These are phyloP conservation scores for Ganoderma sp. DNA, from an alignment of 1,284 basidiomycete species.

Conservation along the genomic window DNA sequence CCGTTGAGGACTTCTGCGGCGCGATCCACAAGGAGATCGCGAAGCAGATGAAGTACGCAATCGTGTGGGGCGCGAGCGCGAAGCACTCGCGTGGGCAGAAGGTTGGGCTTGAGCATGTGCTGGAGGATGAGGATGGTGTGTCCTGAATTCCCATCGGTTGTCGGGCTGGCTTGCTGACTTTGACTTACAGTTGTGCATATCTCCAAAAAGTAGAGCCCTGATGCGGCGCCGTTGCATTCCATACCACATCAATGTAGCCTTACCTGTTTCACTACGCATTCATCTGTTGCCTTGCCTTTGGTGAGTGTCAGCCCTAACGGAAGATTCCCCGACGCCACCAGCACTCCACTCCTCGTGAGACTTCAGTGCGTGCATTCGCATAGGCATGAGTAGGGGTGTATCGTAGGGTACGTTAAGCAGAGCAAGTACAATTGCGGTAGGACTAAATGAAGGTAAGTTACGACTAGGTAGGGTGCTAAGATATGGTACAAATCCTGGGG, in stretches of 20 bases:
- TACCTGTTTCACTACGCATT: constrained; percentile 22
- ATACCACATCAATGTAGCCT: constrained; percentile 28
- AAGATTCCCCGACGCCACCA: background rate
- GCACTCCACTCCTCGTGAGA: background rate
- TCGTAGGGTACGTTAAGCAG: background rate
- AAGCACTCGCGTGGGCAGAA: constrained; percentile 98
- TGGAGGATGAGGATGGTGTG: constrained; percentile 90
- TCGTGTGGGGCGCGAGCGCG: constrained; percentile 94
- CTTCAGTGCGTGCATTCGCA: background rate
- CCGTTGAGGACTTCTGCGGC: constrained; percentile 92
- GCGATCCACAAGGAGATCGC: constrained; percentile 91
- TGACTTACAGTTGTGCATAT: constrained; percentile 73
- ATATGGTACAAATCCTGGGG: background rate
- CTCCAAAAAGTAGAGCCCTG: constrained; percentile 68
- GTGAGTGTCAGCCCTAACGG: background rate
- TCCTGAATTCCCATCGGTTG: constrained; percentile 19
- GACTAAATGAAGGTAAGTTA: background rate
- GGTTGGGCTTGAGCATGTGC: constrained; percentile 87
- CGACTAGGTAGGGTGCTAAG: background rate
- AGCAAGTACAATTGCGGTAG: background rate
- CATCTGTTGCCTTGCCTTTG: background rate
- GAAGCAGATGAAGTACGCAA: constrained; percentile 91
- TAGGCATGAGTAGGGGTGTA: background rate
- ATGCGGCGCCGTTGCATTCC: constrained; percentile 5
- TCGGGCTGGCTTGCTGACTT: constrained; percentile 34